Evolutionary conservation across 179 eudicot genomes (phyloP).

Genomic region (Spergularia azorica): DNA sequence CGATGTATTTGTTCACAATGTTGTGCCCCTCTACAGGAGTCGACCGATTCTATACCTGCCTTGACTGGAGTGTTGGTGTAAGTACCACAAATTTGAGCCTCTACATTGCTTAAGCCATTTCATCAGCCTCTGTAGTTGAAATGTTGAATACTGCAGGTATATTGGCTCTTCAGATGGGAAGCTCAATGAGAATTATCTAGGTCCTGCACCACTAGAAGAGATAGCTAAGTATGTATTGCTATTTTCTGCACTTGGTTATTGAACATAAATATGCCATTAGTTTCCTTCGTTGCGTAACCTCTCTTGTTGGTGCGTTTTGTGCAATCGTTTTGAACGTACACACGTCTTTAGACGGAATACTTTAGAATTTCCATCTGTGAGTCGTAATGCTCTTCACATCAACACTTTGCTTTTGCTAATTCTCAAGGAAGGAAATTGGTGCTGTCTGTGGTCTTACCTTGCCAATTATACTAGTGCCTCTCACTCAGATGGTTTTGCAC

Average conservation of each 20-base stretch:
- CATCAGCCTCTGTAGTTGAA: neutral
- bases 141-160: conserved; percentile 45
- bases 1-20: neutral
- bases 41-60: conserved; percentile 50
- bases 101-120: neutral
- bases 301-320: neutral
- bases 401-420: no score
- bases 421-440: no score
- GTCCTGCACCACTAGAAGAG: conserved; percentile 79
- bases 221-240: conserved; percentile 61
- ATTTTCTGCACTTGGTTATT: neutral
- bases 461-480: no score
- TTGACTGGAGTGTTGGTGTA: conserved; percentile 74
- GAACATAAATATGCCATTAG: neutral
- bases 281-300: neutral
- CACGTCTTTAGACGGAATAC: conserved; percentile 56
- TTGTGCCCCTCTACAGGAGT: conserved; percentile 40
- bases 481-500: no score
- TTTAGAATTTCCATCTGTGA: no score
- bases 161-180: conserved; percentile 77
- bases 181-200: conserved; percentile 73
- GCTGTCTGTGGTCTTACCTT: no score
- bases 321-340: neutral
- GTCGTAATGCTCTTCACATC: no score
- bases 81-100: conserved; percentile 37